A percentile compares a stretch with the other conserved stretches of the same genome.
Conservation (phyloP, 2,329 filamentous ascomycete species). For the Diaporthe vexans region DNA sequence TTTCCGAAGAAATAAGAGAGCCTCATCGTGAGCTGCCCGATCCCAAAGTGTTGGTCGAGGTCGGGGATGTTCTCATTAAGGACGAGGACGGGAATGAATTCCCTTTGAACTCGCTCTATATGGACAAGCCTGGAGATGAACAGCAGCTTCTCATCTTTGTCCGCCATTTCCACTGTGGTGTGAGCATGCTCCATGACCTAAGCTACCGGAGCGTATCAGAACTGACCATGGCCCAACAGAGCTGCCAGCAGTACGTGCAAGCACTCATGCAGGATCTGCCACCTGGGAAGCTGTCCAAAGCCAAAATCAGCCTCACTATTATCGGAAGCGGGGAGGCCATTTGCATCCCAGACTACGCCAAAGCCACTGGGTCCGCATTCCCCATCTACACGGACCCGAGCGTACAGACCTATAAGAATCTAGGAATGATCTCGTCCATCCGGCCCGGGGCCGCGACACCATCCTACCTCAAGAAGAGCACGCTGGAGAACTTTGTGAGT, state of each 20-base stretch:
- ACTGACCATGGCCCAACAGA: constrained; percentile 19
- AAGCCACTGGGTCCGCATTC: constrained; percentile 3
- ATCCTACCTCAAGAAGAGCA: constrained; percentile 17
- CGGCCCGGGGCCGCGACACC: not conserved
- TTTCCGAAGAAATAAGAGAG: not conserved
- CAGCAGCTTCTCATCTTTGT: constrained; percentile 32
- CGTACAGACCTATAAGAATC: constrained; percentile 1
- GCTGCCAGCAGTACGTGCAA: constrained; percentile 25
- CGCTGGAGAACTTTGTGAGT: not conserved
- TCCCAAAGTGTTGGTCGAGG: not conserved
- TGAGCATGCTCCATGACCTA: not conserved
- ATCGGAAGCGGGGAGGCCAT: constrained; percentile 25
- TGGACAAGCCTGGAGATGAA: constrained; percentile 20
- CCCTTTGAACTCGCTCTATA: constrained; percentile 20
- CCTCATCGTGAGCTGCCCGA: constrained; percentile 27
- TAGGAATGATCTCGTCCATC: constrained; percentile 24
- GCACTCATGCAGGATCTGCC: constrained; percentile 17
- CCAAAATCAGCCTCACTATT: constrained; percentile 14
- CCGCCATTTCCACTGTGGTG: constrained; percentile 37
- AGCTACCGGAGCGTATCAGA: not conserved
- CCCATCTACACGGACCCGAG: constrained; percentile 33
- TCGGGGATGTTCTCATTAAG: constrained; percentile 34
- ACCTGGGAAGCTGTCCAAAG: constrained; percentile 14
- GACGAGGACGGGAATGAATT: constrained; percentile 17
- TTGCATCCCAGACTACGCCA: constrained; percentile 16